Evolutionary conservation across 495 filamentous ascomycete genomes (phyloP), one percentile per base, ranked within the genome.

Genomic region (Penicillium taxi): DNA sequence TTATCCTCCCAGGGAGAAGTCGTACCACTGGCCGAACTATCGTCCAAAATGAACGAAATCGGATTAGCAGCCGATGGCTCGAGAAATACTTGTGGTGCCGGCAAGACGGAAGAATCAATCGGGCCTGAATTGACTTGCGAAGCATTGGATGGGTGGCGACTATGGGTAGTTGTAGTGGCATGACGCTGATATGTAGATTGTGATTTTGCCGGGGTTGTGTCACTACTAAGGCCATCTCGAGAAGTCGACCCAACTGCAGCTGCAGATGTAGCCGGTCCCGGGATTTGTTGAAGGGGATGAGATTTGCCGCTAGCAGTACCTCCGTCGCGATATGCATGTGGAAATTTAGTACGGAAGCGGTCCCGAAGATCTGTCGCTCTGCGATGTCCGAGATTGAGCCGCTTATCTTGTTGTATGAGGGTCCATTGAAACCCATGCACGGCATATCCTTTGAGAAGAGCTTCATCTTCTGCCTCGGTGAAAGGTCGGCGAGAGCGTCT

Each of bases 361-460:
- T 95, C 88, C 32, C 88, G 69, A 9, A 95, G 63, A 50, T 95
- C 86, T 4, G 84, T 87, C 2, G 85, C 76, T 24, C 77, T 73
- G 38, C 87, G 73, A 48, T 67, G 75, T 6, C 67, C 59, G 8
- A 95, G 64, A 13, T 79, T 71, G 32, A 89, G 72, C 11, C 69
- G 66, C 8, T 72, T 61, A 48, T 94, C 86, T 32, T 80, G 70
- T 45, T 81, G 78, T 17, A 95, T 94, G 21, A 74, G 69, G 13
- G 82, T 82, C 88, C 88, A 95, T 14, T 78, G 69, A 27, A 83
- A 78, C 1, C 87, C 87, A 44, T 93, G 78, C 15, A 74, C 62
- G 14, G 80, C 66, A 37, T 84, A 86, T 6, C 88, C 88, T 48
- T 76, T 70, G 4, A 90, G 67, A 7, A 95, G 73, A 25, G 82